Conservation (phyloP, 495 filamentous ascomycete species). For the Parathielavia appendiculata region DNA sequence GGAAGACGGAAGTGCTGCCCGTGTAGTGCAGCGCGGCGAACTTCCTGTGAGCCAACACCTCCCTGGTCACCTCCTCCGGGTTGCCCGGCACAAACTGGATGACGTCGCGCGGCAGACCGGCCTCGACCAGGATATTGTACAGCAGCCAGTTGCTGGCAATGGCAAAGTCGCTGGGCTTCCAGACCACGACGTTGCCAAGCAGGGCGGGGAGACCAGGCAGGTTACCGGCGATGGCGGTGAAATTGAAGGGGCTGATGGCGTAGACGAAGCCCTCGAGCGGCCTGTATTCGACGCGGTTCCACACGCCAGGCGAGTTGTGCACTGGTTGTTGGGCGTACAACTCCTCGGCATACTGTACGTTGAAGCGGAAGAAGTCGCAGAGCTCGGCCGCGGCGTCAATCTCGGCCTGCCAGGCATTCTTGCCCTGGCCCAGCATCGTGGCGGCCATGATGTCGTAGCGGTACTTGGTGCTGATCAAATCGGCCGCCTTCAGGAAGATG, state of each 20-base stretch:
- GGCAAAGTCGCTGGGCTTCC: slow-evolving; percentile 80
- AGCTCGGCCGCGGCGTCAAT: slow-evolving; percentile 92
- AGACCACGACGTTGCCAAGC: slow-evolving; percentile 81
- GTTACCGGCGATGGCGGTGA: slow-evolving; percentile 80
- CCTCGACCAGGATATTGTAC: slow-evolving; percentile 82
- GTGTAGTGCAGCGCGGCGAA: slow-evolving; percentile 78
- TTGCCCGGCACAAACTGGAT: slow-evolving; percentile 81
- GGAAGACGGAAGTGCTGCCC: slow-evolving; percentile 76
- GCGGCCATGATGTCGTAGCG: slow-evolving; percentile 88
- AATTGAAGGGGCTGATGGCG: slow-evolving; percentile 83
- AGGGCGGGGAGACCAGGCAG: slow-evolving; percentile 67
- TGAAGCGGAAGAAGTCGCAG: slow-evolving; percentile 86
- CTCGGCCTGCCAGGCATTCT: slow-evolving; percentile 95
- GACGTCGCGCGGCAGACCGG: slow-evolving; percentile 72
- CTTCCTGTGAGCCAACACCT: slow-evolving; percentile 61
- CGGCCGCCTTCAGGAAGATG: slow-evolving; percentile 88
- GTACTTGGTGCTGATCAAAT: slow-evolving; percentile 83
- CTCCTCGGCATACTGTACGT: slow-evolving; percentile 82
- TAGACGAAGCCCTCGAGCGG: slow-evolving; percentile 86
- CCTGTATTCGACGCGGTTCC: slow-evolving; percentile 79
- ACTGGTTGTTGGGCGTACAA: slow-evolving; percentile 77
- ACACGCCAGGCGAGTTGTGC: slow-evolving; percentile 70
- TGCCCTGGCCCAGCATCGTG: slow-evolving; percentile 91
- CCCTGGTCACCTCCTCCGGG: slow-evolving; percentile 65
- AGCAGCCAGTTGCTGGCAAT: slow-evolving; percentile 70